These are phyloP conservation scores for Metschnikowia lochheadii DNA, from an alignment of 805 yeast species.

Conservation along the genomic window DNA sequence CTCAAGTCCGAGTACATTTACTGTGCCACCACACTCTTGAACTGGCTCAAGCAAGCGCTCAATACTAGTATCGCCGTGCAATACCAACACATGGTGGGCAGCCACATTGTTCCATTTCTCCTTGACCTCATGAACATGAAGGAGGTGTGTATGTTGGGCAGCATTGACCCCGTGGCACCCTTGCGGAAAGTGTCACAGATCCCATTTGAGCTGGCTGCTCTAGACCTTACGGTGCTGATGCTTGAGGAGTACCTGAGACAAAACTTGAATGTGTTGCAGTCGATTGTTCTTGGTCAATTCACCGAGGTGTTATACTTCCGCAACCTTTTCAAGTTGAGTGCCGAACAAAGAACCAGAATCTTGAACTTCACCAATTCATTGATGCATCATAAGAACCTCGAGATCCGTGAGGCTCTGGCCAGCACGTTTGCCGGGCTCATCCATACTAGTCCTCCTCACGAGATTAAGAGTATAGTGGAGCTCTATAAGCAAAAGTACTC, in stretches of 20 bases:
- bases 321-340: constrained; percentile 53
- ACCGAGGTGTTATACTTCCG: constrained; percentile 68
- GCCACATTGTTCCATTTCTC: constrained; percentile 63
- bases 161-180: constrained; percentile 49
- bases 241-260: constrained; percentile 35
- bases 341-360: constrained; percentile 45
- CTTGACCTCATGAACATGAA: constrained; percentile 60
- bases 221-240: constrained; percentile 31
- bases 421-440: constrained; percentile 75
- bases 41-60: constrained; percentile 54
- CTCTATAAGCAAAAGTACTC: constrained; percentile 32
- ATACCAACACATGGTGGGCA: constrained; percentile 47
- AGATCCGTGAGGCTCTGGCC: constrained; percentile 72
- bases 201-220: constrained; percentile 21
- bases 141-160: constrained; percentile 74
- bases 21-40: constrained; percentile 59
- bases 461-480: constrained; percentile 39
- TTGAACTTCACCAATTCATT: constrained; percentile 49
- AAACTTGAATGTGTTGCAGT: constrained; percentile 44
- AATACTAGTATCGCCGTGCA: constrained; percentile 51
- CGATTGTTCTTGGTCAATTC: constrained; percentile 61
- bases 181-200: constrained; percentile 44
- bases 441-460: constrained; percentile 54
- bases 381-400: constrained; percentile 60
- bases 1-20: constrained; percentile 58